phyloP scores from a whole-genome alignment of 208 protist genomes.

The Acanthamoeba healyi region DNA sequence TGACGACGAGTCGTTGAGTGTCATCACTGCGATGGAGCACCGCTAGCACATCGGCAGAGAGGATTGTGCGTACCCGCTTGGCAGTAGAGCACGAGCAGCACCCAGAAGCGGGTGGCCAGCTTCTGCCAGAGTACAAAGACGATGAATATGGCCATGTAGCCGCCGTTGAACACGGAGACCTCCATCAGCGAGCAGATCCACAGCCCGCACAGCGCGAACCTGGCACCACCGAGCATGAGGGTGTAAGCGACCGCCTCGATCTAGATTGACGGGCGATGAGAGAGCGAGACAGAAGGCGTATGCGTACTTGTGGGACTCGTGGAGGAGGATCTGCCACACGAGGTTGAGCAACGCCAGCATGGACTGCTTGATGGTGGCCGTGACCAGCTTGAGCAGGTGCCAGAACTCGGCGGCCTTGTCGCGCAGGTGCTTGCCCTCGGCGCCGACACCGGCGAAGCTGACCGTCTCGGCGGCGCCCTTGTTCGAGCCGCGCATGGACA shows the following conservation, averaged over 20 bases:
- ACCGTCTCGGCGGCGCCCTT: background rate
- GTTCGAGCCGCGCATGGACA: background rate
- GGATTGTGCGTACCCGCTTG: background rate
- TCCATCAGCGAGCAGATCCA: slow-evolving; percentile 68
- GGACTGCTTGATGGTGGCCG: background rate
- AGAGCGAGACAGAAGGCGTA: background rate
- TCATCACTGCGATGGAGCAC: no score
- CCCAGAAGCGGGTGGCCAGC: slow-evolving; percentile 54
- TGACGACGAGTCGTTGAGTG: no score
- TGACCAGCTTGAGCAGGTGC: background rate
- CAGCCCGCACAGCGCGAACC: slow-evolving; percentile 44
- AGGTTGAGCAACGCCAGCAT: slow-evolving; percentile 51
- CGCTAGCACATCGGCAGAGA: no score
- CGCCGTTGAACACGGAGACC: slow-evolving; percentile 45
- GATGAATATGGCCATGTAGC: slow-evolving; percentile 72
- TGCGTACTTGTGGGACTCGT: slow-evolving; percentile 60
- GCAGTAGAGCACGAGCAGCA: slow-evolving; percentile 56
- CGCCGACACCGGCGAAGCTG: background rate
- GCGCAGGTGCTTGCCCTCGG: background rate
- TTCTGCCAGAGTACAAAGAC: slow-evolving; percentile 74
- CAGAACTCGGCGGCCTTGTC: background rate
- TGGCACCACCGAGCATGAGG: background rate
- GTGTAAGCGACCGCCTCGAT: background rate
- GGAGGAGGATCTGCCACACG: slow-evolving; percentile 26
- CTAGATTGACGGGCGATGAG: background rate